These are phyloP conservation scores for Cicer cuneatum DNA, from an alignment of 306 rosid species.

Conservation along the genomic window DNA sequence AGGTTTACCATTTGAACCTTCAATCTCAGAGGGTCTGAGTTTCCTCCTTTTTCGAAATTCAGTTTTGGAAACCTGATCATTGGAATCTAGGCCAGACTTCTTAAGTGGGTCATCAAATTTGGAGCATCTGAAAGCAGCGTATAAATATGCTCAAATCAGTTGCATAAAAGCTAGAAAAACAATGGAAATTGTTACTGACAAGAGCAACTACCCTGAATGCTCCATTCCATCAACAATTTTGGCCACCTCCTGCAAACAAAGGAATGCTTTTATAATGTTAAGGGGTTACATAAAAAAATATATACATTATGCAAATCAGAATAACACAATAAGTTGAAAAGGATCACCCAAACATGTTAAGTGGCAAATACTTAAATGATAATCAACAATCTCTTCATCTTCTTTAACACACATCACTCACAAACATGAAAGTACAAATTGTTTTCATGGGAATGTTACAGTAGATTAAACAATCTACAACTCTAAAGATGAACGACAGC, in stretches of 20 bases:
- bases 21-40: slow-evolving; percentile 45
- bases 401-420: slow-evolving; percentile 38
- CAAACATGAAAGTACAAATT: slow-evolving; percentile 14
- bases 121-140: slow-evolving; percentile 63
- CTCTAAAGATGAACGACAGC: background rate
- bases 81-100: slow-evolving; percentile 49
- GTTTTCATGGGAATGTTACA: slow-evolving; percentile 4
- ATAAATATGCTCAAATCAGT: slow-evolving; percentile 40
- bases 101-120: slow-evolving; percentile 52
- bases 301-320: slow-evolving; percentile 29
- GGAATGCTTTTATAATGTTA: slow-evolving; percentile 38
- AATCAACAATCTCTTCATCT: background rate
- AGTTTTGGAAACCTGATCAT: slow-evolving; percentile 46
- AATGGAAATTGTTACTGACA: slow-evolving; percentile 25
- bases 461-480: slow-evolving; percentile 8
- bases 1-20: slow-evolving; percentile 44
- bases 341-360: slow-evolving; percentile 19
- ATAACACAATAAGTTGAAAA: slow-evolving; percentile 24
- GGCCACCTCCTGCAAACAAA: slow-evolving; percentile 59
- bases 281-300: slow-evolving; percentile 23
- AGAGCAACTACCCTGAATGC: slow-evolving; percentile 62
- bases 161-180: slow-evolving; percentile 27
- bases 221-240: slow-evolving; percentile 54
- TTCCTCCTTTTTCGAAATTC: slow-evolving; percentile 56
- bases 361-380: slow-evolving; percentile 11